Percentiles rank a stretch among this genome's conserved stretches.
Evolutionary conservation across 139 green algal genomes (phyloP).

Genomic region (Diplosphaera chodatii): DNA sequence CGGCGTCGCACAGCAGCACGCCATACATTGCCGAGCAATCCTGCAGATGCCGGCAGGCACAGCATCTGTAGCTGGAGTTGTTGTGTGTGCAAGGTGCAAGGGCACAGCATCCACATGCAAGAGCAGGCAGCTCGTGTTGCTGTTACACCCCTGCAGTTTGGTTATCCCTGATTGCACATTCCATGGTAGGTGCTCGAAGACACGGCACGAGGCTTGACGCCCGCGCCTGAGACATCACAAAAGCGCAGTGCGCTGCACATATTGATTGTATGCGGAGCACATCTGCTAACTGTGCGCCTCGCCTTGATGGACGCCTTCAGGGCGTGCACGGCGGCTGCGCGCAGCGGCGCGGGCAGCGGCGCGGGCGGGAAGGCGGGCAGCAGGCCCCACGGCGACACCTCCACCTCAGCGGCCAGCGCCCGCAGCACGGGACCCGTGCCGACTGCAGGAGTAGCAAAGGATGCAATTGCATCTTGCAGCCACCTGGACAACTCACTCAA

Average conservation of each 20-base stretch:
- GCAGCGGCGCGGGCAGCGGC: constrained; percentile 22
- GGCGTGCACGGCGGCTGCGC: constrained; percentile 17
- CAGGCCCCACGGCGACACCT: constrained; percentile 37
- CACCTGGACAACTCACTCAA: too few species aligned
- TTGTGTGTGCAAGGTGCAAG: too few species aligned
- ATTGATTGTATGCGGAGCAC: too few species aligned
- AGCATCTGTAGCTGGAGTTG: too few species aligned
- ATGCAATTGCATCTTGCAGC: neutral
- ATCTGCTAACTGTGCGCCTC: neutral
- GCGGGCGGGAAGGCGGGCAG: constrained; percentile 40
- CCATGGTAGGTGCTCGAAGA: too few species aligned
- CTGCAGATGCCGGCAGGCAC: constrained; percentile 10
- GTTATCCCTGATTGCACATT: too few species aligned
- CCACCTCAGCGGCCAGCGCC: constrained; percentile 26
- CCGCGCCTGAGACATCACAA: too few species aligned
- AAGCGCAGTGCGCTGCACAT: too few species aligned
- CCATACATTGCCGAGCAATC: constrained; percentile 38
- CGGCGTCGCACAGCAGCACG: constrained; percentile 37
- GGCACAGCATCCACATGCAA: too few species aligned
- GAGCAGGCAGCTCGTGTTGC: too few species aligned
- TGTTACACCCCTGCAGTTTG: too few species aligned
- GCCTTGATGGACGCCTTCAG: constrained; percentile 53
- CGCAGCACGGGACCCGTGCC: constrained; percentile 32
- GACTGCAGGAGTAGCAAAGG: constrained; percentile 7
- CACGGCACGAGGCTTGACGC: too few species aligned